Conservation (phyloP, 352 stramenopile species). For the Phytophthora pluvialis region DNA sequence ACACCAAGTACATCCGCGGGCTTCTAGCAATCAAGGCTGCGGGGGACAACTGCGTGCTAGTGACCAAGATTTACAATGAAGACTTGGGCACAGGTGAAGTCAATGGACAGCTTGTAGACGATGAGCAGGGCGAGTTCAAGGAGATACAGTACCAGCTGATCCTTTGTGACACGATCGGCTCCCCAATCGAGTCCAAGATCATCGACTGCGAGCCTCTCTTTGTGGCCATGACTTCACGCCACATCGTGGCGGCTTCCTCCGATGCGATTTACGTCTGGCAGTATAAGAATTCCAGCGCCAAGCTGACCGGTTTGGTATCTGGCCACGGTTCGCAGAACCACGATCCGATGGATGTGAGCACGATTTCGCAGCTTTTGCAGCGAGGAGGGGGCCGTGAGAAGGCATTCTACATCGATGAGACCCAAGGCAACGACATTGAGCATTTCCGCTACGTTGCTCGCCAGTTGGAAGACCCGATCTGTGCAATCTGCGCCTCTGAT, state of each 20-base stretch:
- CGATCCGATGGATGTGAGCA: conserved; percentile 54
- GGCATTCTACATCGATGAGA: conserved; percentile 91
- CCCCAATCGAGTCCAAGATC: conserved; percentile 84
- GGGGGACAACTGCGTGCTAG: conserved; percentile 88
- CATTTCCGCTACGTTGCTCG: conserved; percentile 73
- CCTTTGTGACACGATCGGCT: conserved; percentile 88
- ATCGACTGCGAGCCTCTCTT: conserved; percentile 88
- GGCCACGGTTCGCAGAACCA: conserved; percentile 34
- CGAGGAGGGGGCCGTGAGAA: conserved; percentile 81
- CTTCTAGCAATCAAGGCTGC: conserved; percentile 79
- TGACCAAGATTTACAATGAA: conserved; percentile 87
- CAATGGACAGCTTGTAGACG: conserved; percentile 29
- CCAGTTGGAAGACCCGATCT: conserved; percentile 87
- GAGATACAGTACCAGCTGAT: conserved; percentile 87
- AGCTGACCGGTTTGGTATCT: conserved; percentile 70
- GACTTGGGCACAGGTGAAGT: conserved; percentile 44
- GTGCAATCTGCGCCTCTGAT: conserved; percentile 85
- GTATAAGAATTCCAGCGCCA: conserved; percentile 87
- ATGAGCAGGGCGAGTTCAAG: conserved; percentile 42
- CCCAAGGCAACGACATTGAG: conserved; percentile 74
- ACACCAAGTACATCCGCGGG: conserved; percentile 88
- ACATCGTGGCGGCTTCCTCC: conserved; percentile 81
- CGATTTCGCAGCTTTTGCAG: conserved; percentile 75
- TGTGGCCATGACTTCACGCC: conserved; percentile 86
- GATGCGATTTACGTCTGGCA: conserved; percentile 94